phyloP scores from a whole-genome alignment of 1,284 basidiomycete genomes.

The Sanghuangporus sanghuang region DNA sequence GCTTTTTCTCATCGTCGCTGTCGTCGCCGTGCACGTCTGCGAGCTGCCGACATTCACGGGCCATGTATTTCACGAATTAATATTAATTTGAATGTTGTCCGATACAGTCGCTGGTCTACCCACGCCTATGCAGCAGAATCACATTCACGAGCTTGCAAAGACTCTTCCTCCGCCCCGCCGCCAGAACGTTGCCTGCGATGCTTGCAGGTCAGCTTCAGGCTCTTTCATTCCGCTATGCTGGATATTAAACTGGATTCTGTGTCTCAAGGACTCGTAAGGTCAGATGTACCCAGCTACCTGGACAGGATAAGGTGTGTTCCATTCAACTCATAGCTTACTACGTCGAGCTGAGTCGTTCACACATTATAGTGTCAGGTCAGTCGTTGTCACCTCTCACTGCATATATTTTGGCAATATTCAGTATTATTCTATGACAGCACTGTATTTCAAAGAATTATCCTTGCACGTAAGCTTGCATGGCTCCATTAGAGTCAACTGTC shows the following conservation, averaged over 20 bases:
- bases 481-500: neutral
- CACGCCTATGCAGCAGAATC: slow-evolving; percentile 61
- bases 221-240: neutral
- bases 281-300: slow-evolving; percentile 72
- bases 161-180: slow-evolving; percentile 72
- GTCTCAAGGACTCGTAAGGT: slow-evolving; percentile 67
- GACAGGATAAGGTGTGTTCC: slow-evolving; percentile 65
- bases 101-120: slow-evolving; percentile 42
- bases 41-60: neutral
- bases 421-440: slow-evolving; percentile 42
- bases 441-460: slow-evolving; percentile 77
- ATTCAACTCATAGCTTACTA: neutral
- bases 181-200: slow-evolving; percentile 89
- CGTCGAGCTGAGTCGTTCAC: neutral
- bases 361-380: slow-evolving; percentile 57
- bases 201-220: slow-evolving; percentile 55
- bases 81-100: neutral
- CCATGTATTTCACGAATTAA: neutral
- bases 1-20: neutral
- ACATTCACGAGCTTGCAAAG: slow-evolving; percentile 72
- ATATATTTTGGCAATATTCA: slow-evolving; percentile 9
- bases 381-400: slow-evolving; percentile 12
- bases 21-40: neutral
- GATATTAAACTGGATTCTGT: neutral
- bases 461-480: slow-evolving; percentile 59